A percentile compares a stretch with the other conserved stretches of the same genome.
phyloP scores from a whole-genome alignment of 768 basidiomycete genomes.

The Pseudohyphozyma bogoriensis region DNA sequence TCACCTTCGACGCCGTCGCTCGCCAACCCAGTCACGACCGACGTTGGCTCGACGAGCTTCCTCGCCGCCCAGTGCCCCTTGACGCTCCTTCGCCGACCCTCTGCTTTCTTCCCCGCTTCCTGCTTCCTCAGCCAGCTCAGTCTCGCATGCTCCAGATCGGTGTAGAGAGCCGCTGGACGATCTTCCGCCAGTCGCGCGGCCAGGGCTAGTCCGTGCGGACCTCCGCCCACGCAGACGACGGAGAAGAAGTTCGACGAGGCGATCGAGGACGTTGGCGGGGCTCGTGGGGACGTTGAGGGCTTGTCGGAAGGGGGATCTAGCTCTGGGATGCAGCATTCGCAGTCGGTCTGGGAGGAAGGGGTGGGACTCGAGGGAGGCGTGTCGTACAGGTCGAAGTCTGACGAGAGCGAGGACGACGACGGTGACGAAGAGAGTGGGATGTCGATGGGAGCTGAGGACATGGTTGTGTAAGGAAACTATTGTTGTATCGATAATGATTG shows the following conservation, averaged over 20 bases:
- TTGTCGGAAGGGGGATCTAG: not conserved
- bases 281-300: not conserved
- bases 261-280: conserved; percentile 2
- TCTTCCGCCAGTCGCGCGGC: conserved; percentile 28
- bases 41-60: conserved; percentile 7
- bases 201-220: conserved; percentile 32
- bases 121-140: conserved; percentile 30
- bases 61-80: conserved; percentile 18
- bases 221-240: conserved; percentile 31
- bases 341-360: not conserved
- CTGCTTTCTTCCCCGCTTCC: not conserved
- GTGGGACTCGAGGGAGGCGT: not conserved
- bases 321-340: not conserved
- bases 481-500: too few relatives aligned
- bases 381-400: too few relatives aligned
- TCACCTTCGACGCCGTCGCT: not conserved
- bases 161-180: conserved; percentile 30
- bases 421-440: too few relatives aligned
- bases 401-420: too few relatives aligned
- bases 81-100: conserved; percentile 7
- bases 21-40: conserved; percentile 2
- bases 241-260: conserved; percentile 11
- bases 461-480: too few relatives aligned
- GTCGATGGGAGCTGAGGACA: too few relatives aligned
- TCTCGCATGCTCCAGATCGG: conserved; percentile 33